A percentile compares a stretch with the other conserved stretches of the same genome.
Conservation (phyloP, 345 rosid genomes). For the Lepidium aucheri region DNA sequence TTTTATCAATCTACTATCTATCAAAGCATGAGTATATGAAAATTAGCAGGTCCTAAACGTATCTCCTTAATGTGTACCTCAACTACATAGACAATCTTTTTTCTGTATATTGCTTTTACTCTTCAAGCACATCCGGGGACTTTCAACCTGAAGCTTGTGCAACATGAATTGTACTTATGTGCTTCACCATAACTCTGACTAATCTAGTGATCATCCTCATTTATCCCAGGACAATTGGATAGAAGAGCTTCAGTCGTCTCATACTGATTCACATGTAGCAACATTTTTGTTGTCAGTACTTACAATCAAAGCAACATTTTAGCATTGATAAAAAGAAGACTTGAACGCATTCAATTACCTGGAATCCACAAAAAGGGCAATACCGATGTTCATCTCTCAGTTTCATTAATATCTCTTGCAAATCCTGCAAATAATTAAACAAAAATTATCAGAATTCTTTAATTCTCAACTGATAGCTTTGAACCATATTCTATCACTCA, state of each 20-base stretch:
- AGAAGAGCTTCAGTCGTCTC: constrained; percentile 67
- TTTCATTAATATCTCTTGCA: constrained; percentile 57
- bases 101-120: neutral
- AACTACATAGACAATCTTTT: neutral
- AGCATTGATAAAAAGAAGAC: neutral
- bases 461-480: neutral
- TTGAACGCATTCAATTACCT: constrained; percentile 31
- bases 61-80: neutral
- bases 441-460: neutral
- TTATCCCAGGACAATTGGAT: constrained; percentile 69
- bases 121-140: neutral
- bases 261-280: constrained; percentile 41
- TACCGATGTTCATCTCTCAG: constrained; percentile 69
- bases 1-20: constrained; percentile 8
- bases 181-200: neutral
- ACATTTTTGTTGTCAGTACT: neutral
- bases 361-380: constrained; percentile 80
- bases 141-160: constrained; percentile 7
- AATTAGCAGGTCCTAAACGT: neutral
- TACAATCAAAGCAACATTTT: neutral
- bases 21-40: constrained; percentile 1
- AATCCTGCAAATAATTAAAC: constrained; percentile 50
- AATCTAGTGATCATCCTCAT: constrained; percentile 68
- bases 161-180: neutral
- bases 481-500: neutral